Evolutionary conservation across 306 rosid species (phyloP).

Genomic region (Dryas octopetala): DNA sequence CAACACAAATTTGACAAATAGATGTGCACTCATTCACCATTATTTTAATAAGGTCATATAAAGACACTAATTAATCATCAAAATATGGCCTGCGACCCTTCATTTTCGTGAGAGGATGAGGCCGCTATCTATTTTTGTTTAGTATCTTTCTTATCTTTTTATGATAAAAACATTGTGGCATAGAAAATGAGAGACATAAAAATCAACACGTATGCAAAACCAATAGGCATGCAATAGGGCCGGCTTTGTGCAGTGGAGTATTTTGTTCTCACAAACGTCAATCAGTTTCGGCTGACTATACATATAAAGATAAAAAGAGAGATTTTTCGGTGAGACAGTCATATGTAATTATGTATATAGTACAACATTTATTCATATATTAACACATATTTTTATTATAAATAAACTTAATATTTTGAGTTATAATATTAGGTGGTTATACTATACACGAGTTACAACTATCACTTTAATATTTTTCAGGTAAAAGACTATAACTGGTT

Average conservation of each 20-base stretch:
- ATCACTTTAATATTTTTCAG: too few relatives aligned
- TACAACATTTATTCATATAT: too few relatives aligned
- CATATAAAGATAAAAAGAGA: too few relatives aligned
- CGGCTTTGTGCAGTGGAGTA: background rate
- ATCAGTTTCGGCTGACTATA: background rate
- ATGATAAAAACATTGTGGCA: background rate
- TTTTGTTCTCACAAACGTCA: background rate
- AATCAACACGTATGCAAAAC: background rate
- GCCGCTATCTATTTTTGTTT: background rate
- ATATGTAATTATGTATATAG: too few relatives aligned
- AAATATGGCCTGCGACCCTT: background rate
- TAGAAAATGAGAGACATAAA: background rate
- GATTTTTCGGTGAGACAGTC: too few relatives aligned
- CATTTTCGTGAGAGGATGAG: constrained; percentile 2
- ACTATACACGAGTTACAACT: too few relatives aligned
- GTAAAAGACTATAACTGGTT: too few relatives aligned
- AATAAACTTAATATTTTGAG: too few relatives aligned
- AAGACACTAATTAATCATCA: background rate
- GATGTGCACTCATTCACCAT: background rate
- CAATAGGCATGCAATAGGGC: too few relatives aligned
- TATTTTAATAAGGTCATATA: background rate
- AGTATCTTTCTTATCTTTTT: background rate
- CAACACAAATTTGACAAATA: background rate
- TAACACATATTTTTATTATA: too few relatives aligned
- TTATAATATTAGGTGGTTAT: too few relatives aligned